A percentile compares a stretch with the other conserved stretches of the same genome.
phyloP scores from a whole-genome alignment of 495 filamentous ascomycete species.

The Penicillium canariense region DNA sequence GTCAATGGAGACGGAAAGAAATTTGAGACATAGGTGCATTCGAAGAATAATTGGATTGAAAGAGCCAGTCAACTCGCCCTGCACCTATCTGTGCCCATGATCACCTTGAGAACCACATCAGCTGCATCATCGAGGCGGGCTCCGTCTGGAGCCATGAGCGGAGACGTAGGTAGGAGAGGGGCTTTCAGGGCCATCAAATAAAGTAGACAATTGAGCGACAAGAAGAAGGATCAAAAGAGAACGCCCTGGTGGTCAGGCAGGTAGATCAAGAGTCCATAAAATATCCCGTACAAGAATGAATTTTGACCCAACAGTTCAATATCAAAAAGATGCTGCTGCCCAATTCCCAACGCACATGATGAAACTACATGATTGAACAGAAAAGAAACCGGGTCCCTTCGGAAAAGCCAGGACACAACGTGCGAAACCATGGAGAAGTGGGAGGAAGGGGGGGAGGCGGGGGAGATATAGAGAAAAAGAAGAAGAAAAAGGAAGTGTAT shows the following conservation, averaged over 20 bases:
- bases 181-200: background rate
- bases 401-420: slow-evolving; percentile 1
- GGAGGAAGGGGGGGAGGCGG: slow-evolving; percentile 15
- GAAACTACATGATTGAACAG: slow-evolving; percentile 39
- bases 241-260: background rate
- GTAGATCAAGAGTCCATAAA: slow-evolving; percentile 1
- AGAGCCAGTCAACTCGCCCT: background rate
- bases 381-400: slow-evolving; percentile 22
- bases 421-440: slow-evolving; percentile 1
- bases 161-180: background rate
- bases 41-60: background rate
- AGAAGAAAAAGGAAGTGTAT: slow-evolving; percentile 24
- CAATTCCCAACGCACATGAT: slow-evolving; percentile 34
- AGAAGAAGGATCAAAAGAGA: background rate
- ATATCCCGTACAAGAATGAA: slow-evolving; percentile 33
- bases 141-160: background rate
- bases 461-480: slow-evolving; percentile 13
- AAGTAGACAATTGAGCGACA: background rate
- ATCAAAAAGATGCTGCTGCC: slow-evolving; percentile 29
- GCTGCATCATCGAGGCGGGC: background rate
- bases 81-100: background rate
- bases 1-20: background rate
- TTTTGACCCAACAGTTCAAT: slow-evolving; percentile 27
- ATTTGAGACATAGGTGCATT: too few species aligned
- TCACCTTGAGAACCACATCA: background rate